Base-by-base conservation (phyloP, 768 basidiomycete genomes). In the Clavulina sp. region DNA sequence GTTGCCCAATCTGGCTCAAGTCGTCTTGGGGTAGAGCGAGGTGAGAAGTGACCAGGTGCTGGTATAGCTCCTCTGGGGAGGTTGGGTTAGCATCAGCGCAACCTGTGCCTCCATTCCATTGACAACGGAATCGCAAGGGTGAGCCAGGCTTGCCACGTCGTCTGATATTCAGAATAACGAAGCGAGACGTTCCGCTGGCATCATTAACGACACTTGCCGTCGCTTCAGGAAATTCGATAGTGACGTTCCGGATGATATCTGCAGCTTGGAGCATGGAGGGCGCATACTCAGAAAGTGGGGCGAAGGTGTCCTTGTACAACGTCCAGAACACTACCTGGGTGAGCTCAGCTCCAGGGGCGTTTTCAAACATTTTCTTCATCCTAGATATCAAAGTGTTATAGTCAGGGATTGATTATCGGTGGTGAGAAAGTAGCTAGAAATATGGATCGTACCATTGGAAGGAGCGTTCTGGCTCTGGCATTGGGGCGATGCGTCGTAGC, bases 311-410 rank as follows among this genome's bases (percentile, higher is more conserved):
- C 56, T 83, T 81, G 67, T 99, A 99, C 9, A 91, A 72, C 52
- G 77, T 87, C 92, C 93, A 99, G 60, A 99, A 87, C 51, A 86
- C 81, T 31, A 93, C 88, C 64, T 97, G 95, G 0, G 87, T 89
- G 43, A 96, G 68, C 60, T 91, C 84, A 3, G 82, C 77, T 3
- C 82, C 78, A 1, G 79, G 64, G 54, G 80, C 80, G 18, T 79
- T 70, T 16, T 81, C 72, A 59, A 92, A 96, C 72, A 87, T 83
- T n/a, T 72, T 65, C 60, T 77, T 80, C 84, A 99, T 93, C 93
- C 93, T 91, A 60, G 9, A 2, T 23, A 53, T 30, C 19, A 18
- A 52, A 18, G 31, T 40, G 41, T 3, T 33, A 4, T 51, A 57
- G 21, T 5, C 16, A 19, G 3, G 23, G n/a, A 32, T 6, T 4